phyloP scores from a whole-genome alignment of 441 rosid genomes.

The Cnidoscolus chayamansa region DNA sequence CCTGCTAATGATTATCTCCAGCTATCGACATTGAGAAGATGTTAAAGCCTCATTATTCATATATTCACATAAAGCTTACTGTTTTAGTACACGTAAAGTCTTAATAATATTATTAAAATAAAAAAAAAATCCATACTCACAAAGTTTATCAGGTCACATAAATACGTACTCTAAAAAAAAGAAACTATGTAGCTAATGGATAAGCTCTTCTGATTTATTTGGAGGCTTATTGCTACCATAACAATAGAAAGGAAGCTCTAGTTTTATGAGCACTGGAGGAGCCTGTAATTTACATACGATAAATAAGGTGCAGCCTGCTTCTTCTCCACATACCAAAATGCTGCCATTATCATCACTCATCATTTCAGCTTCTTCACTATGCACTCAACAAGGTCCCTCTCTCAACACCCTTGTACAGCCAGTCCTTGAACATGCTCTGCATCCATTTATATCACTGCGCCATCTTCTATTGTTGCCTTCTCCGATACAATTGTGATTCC shows the following conservation, averaged over 20 bases:
- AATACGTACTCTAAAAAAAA: not conserved
- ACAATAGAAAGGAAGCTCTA: slow-evolving; percentile 7
- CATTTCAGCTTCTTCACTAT: slow-evolving; percentile 14
- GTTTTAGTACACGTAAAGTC: slow-evolving; percentile 1
- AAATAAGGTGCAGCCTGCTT: slow-evolving; percentile 20
- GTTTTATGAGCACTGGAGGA: slow-evolving; percentile 14
- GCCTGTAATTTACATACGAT: slow-evolving; percentile 27
- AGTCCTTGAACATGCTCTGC: not conserved
- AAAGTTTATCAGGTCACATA: not conserved
- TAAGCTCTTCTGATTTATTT: slow-evolving; percentile 15
- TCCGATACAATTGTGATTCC: slow-evolving; percentile 73
- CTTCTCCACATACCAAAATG: slow-evolving; percentile 22
- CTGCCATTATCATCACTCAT: slow-evolving; percentile 20
- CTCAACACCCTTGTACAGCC: not conserved
- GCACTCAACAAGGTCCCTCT: not conserved
- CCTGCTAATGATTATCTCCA: no score
- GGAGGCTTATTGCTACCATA: slow-evolving; percentile 3
- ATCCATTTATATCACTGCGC: slow-evolving; percentile 54
- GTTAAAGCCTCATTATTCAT: not conserved
- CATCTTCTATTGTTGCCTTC: slow-evolving; percentile 84
- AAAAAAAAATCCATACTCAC: not conserved
- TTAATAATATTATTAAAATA: not conserved
- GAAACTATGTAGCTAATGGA: not conserved
- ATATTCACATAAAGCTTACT: not conserved
- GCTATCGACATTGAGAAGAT: no score